Conservation (phyloP, 2,329 filamentous ascomycete genomes). For the Zarea fungicola region DNA sequence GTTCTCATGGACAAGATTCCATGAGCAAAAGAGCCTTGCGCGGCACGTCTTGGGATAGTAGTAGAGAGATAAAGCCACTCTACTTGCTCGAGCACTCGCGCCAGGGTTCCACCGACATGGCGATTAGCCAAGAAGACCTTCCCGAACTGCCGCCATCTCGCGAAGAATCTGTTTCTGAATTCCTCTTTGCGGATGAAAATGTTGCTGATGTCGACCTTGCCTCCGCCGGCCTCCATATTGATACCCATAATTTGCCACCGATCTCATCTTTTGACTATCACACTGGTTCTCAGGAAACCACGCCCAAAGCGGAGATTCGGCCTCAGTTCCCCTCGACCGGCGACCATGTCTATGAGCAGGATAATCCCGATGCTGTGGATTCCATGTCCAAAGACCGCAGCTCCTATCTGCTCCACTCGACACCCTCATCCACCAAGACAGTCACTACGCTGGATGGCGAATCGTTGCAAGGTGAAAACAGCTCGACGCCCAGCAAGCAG, state of each 20-base stretch:
- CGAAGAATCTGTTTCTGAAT: conserved; percentile 30
- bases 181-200: conserved; percentile 24
- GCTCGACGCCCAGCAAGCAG: conserved; percentile 23
- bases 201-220: conserved; percentile 19
- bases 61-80: conserved; percentile 71
- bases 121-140: conserved; percentile 31
- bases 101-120: conserved; percentile 29
- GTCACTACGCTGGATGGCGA: conserved; percentile 22
- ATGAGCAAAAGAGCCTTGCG: conserved; percentile 37
- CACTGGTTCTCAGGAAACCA: conserved; percentile 60
- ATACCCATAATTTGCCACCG: conserved; percentile 32
- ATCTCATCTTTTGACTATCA: conserved; percentile 39
- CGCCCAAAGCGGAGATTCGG: conserved; percentile 55
- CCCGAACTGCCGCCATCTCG: conserved; percentile 44
- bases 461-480: conserved; percentile 18
- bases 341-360: conserved; percentile 23
- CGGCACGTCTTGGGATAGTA: conserved; percentile 57
- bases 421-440: conserved; percentile 29
- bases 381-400: conserved; percentile 38
- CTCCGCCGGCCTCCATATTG: conserved; percentile 31
- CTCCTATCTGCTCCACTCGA: conserved; percentile 36
- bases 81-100: conserved; percentile 68
- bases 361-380: conserved; percentile 36
- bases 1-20: conserved; percentile 28
- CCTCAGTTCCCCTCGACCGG: conserved; percentile 24